A percentile compares a stretch with the other conserved stretches of the same genome.
These are phyloP conservation scores for Lepraria neglecta DNA, from an alignment of 495 filamentous ascomycete species.

Conservation along the genomic window DNA sequence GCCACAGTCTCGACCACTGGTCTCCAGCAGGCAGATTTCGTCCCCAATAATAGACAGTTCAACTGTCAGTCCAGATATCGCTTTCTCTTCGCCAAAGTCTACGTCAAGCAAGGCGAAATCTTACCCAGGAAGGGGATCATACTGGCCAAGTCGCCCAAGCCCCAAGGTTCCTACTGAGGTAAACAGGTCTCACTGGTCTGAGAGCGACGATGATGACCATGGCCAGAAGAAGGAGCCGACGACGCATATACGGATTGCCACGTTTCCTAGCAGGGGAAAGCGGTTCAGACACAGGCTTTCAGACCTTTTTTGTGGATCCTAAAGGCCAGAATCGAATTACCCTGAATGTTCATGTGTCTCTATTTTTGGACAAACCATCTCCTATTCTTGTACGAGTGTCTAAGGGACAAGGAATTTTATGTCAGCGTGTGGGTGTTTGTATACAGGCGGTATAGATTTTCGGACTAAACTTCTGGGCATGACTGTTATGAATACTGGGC, in stretches of 20 bases:
- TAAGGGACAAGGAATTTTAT: too few relatives aligned
- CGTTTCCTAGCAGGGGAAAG: slow-evolving; percentile 6
- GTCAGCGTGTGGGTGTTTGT: background rate
- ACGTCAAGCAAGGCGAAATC: slow-evolving; percentile 7
- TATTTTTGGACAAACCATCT: background rate
- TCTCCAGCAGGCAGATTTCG: background rate
- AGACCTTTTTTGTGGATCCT: slow-evolving; percentile 5
- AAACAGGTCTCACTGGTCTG: slow-evolving; percentile 16
- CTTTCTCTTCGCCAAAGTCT: background rate
- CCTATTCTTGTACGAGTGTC: background rate
- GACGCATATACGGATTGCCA: slow-evolving; percentile 8
- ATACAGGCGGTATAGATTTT: too few relatives aligned
- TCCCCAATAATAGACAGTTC: slow-evolving; percentile 8
- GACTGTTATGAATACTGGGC: too few relatives aligned
- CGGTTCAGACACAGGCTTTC: slow-evolving; percentile 23
- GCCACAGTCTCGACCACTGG: background rate
- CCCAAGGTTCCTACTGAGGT: background rate
- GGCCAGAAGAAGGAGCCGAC: slow-evolving; percentile 6
- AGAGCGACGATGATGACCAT: slow-evolving; percentile 6
- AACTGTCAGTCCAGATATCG: slow-evolving; percentile 2
- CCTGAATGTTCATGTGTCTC: too few relatives aligned
- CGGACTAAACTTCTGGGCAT: too few relatives aligned
- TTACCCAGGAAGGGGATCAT: background rate
- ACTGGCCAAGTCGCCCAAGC: background rate
- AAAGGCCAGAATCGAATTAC: background rate